A percentile compares a stretch with the other conserved stretches of the same genome.
Evolutionary conservation across 495 filamentous ascomycete species (phyloP).

Genomic region (Thermochaetoides thermophila): DNA sequence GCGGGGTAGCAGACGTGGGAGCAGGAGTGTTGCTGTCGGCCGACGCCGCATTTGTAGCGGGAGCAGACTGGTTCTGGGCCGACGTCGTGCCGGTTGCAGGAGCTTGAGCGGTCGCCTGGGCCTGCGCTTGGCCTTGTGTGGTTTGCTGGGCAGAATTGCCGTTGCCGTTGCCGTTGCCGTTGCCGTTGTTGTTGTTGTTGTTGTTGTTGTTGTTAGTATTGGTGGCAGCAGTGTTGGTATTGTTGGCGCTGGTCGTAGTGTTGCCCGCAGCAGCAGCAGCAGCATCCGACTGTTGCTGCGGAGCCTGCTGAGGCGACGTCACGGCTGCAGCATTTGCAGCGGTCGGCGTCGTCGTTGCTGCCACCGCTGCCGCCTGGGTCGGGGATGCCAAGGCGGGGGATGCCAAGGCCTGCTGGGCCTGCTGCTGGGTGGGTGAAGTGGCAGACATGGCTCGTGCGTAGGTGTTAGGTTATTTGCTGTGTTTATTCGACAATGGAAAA

Average conservation of each 20-base stretch:
- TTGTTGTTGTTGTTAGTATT: neutral
- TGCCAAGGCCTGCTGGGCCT: too few relatives aligned
- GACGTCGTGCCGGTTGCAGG: neutral
- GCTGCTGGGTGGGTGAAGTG: conserved; percentile 1
- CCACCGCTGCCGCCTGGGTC: too few relatives aligned
- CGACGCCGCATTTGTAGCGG: conserved; percentile 6
- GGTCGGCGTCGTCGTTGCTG: conserved; percentile 3
- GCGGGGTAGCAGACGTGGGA: conserved; percentile 25
- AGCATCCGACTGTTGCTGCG: too few relatives aligned
- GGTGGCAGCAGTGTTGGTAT: too few relatives aligned
- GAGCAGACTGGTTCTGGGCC: neutral
- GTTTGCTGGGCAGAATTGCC: neutral
- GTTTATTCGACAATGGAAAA: neutral
- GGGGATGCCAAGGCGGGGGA: too few relatives aligned
- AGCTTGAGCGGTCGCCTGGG: neutral
- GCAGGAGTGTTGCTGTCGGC: conserved; percentile 29
- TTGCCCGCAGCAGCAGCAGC: too few relatives aligned
- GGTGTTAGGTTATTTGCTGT: neutral
- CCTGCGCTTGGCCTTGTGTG: neutral
- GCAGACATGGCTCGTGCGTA: conserved; percentile 8
- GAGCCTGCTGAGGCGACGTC: conserved; percentile 3
- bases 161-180: neutral
- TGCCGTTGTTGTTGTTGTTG: neutral
- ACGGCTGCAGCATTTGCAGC: conserved; percentile 1
- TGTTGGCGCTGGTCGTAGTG: too few relatives aligned